Evolutionary conservation across 2,329 filamentous ascomycete species (phyloP), one percentile per base, ranked within the genome.

Genomic region (Xylaria multiplex): DNA sequence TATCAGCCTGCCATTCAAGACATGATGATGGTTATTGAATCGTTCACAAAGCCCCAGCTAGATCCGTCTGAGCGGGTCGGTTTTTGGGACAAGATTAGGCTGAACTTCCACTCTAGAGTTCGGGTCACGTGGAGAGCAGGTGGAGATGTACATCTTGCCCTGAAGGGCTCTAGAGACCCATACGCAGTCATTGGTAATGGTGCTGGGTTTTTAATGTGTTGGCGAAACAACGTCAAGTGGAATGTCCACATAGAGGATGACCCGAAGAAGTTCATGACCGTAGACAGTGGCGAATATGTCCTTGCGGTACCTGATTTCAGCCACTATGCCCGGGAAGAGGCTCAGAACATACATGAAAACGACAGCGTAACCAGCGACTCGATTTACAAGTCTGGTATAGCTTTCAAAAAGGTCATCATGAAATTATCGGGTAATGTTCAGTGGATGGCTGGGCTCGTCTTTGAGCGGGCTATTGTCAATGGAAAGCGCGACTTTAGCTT

Each of bases 11-110:
- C 95, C 1, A 95, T 99, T 55, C 96, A 99, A 78, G 96, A 99
- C 76, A 97, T 98, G 91, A 99, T 99, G 96, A 97, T 98, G 87
- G 94, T 94, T 30, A 92, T 99, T 67, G 96, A 99, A 79, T 95
- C 92, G 2, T 98, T 99, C 77, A 97, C 95, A 0, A 99, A 99
- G 77, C 93, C 95, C 7, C 94, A 95, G 69, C 85, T 97, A 32
- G 96, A 99, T 77, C 91, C 92, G 1, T 98, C 96, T 0, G 96
- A 99, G 70, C 87, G 91, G 62, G 93, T 97, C 53, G 96, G 96
- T 2, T 99, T 99, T 81, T 99, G 96, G 96, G 96, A 99, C 80
- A 99, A 99, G 83, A 94, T 99, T 58, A 87, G 96, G 61, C 85
- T 99, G 43, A 94, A 91, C 73, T 97, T 97, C 78, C 96, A 99